Percentiles rank a stretch among this genome's conserved stretches.
phyloP scores from a whole-genome alignment of 192 early-diverging fungal genomes.

The Obelidium mucronatum region DNA sequence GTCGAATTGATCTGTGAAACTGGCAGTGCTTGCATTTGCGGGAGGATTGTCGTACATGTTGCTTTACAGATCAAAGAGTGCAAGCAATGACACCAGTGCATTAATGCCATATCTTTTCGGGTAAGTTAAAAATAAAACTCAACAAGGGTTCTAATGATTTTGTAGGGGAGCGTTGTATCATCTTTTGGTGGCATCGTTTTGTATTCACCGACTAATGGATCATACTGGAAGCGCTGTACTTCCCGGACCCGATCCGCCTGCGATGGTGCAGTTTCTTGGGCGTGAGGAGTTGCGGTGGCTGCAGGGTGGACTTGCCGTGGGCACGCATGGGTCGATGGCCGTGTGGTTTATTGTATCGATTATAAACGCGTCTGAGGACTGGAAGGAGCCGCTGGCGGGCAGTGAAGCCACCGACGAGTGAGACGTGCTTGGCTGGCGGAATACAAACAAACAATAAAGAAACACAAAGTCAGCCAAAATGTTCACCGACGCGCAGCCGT shows the following conservation, averaged over 20 bases:
- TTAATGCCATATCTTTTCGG: constrained; percentile 9
- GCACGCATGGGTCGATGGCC: background rate
- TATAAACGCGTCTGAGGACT: constrained; percentile 7
- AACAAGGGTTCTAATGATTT: background rate
- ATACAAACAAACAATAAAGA: background rate
- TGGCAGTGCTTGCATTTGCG: background rate
- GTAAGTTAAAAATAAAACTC: background rate
- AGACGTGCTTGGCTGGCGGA: too few relatives aligned
- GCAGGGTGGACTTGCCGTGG: background rate
- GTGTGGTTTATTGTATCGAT: constrained; percentile 1
- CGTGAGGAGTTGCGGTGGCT: background rate
- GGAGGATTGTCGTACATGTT: constrained; percentile 3
- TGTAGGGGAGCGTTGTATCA: background rate
- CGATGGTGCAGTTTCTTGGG: too few relatives aligned
- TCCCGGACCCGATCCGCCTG: background rate
- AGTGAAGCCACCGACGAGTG: too few relatives aligned
- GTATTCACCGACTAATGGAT: background rate
- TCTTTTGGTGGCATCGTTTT: background rate
- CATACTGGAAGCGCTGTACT: background rate
- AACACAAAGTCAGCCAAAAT: background rate
- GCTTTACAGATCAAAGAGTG: background rate
- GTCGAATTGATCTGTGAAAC: too few relatives aligned
- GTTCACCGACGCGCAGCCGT: background rate
- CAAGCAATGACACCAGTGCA: background rate
- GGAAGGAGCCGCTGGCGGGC: background rate